Conservation (phyloP, 192 early-diverging fungal genomes). For the Geranomyces michiganensis region DNA sequence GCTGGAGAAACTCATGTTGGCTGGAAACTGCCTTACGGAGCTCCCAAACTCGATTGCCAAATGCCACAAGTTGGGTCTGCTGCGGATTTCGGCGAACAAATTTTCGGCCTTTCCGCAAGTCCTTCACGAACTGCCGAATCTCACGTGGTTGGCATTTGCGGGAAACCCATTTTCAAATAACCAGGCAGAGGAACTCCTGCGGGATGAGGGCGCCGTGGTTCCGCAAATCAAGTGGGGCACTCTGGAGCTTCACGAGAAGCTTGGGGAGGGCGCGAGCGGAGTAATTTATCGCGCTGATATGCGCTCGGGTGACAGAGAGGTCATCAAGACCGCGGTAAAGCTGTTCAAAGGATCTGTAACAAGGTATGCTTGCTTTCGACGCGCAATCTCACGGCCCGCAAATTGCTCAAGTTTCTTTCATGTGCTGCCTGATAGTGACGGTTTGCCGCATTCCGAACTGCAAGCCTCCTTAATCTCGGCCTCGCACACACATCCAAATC, state of each 20-base stretch:
- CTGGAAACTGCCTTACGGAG: constrained; percentile 17
- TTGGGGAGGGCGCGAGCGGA: constrained; percentile 31
- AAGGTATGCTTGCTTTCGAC: too few species aligned
- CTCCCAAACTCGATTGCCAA: constrained; percentile 13
- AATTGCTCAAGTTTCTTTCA: too few species aligned
- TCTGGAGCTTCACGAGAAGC: neutral
- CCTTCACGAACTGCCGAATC: constrained; percentile 17
- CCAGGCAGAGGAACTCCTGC: neutral
- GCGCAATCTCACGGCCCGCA: too few species aligned
- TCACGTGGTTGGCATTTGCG: constrained; percentile 36
- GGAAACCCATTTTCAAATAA: constrained; percentile 24
- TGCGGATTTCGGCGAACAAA: constrained; percentile 34
- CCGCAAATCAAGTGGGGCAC: neutral
- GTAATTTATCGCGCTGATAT: constrained; percentile 25
- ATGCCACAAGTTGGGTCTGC: constrained; percentile 16
- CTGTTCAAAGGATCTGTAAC: constrained; percentile 33
- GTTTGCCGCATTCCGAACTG: constrained; percentile 28
- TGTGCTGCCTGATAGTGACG: constrained; percentile 8
- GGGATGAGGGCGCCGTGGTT: too few species aligned
- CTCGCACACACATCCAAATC: constrained; percentile 6
- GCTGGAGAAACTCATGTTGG: constrained; percentile 29
- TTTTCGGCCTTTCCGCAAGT: constrained; percentile 16
- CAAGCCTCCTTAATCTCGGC: constrained; percentile 13
- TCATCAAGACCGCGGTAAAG: constrained; percentile 27
- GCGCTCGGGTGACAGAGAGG: neutral